phyloP scores from a whole-genome alignment of 192 early-diverging fungal species.

The Umbelopsis vinacea region DNA sequence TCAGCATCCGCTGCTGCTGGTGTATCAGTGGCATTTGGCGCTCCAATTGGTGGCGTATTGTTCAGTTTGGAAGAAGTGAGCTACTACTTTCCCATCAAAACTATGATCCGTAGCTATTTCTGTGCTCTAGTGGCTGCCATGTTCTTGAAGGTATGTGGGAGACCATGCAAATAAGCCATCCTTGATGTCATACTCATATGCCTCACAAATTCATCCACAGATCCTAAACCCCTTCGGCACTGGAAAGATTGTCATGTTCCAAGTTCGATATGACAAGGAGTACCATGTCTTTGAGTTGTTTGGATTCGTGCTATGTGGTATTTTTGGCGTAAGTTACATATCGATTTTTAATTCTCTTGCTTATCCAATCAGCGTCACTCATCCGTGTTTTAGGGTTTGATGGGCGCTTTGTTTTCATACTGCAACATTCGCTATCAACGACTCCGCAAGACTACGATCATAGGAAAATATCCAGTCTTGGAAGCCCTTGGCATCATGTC shows the following conservation, averaged over 20 bases:
- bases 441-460: conserved; percentile 74
- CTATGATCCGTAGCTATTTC: conserved; percentile 94
- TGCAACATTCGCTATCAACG: conserved; percentile 70
- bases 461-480: conserved; percentile 69
- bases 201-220: conserved; percentile 43
- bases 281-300: conserved; percentile 94
- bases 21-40: conserved; percentile 94
- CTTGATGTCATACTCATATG: neutral
- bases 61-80: conserved; percentile 93
- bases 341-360: neutral
- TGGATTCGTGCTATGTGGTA: conserved; percentile 83
- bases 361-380: neutral
- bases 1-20: conserved; percentile 93
- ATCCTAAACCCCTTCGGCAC: conserved; percentile 82
- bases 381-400: conserved; percentile 68
- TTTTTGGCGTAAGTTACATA: conserved; percentile 65
- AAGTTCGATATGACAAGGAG: conserved; percentile 85
- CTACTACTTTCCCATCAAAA: conserved; percentile 92
- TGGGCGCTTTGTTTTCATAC: conserved; percentile 80
- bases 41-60: conserved; percentile 95
- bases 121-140: conserved; percentile 91
- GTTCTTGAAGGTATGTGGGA: conserved; percentile 68
- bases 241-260: conserved; percentile 85
- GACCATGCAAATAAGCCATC: neutral
- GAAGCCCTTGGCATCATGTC: conserved; percentile 77